These are phyloP conservation scores for Xerocomellus intermedius DNA, from an alignment of 768 basidiomycete species.

Conservation along the genomic window DNA sequence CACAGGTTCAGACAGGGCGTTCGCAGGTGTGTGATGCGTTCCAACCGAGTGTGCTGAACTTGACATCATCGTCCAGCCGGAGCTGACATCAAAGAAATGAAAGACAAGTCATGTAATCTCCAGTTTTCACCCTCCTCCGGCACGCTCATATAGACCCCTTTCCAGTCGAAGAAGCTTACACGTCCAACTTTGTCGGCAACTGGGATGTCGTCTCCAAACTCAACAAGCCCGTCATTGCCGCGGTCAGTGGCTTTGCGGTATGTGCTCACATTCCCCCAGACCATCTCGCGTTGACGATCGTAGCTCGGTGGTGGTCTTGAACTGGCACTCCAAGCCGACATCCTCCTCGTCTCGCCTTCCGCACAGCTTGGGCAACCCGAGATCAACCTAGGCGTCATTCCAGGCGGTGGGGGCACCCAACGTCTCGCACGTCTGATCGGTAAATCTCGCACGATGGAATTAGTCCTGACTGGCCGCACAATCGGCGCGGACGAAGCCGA, in stretches of 20 bases:
- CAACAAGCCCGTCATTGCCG: conserved; percentile 93
- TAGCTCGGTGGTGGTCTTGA: conserved; percentile 98
- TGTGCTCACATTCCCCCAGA: conserved; percentile 29
- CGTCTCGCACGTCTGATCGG: conserved; percentile 83
- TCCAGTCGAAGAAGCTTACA: conserved; percentile 83
- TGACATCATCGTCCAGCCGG: conserved; percentile 55
- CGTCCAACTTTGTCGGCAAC: conserved; percentile 77
- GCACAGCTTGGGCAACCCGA: conserved; percentile 96
- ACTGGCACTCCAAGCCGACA: conserved; percentile 94
- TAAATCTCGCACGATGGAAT: conserved; percentile 93
- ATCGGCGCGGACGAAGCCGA: conserved; percentile 82
- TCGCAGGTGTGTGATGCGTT: conserved; percentile 65
- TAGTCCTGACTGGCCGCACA: conserved; percentile 84
- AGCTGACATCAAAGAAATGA: conserved; percentile 99
- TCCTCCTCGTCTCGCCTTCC: conserved; percentile 86
- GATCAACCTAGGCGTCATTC: conserved; percentile 93
- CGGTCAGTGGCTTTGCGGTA: conserved; percentile 92
- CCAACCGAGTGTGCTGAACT: not conserved
- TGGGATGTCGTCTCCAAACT: conserved; percentile 75
- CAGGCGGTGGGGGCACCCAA: conserved; percentile 93
- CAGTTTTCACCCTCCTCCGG: not conserved
- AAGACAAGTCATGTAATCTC: conserved; percentile 84
- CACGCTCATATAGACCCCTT: not conserved
- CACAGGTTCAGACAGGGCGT: conserved; percentile 90
- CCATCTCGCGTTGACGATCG: not conserved